Conservation (phyloP, 2,329 filamentous ascomycete genomes). For the Ampelomyces quisqualis region DNA sequence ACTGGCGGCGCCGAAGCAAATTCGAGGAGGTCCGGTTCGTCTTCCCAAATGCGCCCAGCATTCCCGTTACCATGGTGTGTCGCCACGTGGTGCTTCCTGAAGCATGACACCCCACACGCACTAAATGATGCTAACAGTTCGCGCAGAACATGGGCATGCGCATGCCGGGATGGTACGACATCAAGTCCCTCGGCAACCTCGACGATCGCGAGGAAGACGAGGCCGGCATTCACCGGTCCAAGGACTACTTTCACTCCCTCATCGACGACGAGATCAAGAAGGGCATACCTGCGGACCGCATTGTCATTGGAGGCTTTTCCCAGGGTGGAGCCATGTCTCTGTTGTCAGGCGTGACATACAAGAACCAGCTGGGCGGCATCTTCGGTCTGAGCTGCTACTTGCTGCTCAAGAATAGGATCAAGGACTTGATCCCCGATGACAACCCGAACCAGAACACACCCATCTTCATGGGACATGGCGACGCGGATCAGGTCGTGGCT, state of each 20-base stretch:
- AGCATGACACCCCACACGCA: too few relatives aligned
- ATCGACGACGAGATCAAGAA: constrained; percentile 78
- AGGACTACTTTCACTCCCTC: constrained; percentile 74
- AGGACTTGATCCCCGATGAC: constrained; percentile 45
- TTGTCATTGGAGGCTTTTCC: constrained; percentile 82
- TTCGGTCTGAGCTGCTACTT: constrained; percentile 83
- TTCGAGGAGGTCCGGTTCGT: constrained; percentile 92
- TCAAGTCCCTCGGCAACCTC: constrained; percentile 55
- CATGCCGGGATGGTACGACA: constrained; percentile 90
- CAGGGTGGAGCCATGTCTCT: constrained; percentile 87
- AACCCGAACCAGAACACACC: constrained; percentile 72
- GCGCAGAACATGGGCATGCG: constrained; percentile 68
- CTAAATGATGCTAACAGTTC: not conserved
- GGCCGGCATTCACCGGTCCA: constrained; percentile 69
- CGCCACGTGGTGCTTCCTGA: not conserved
- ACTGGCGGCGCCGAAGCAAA: constrained; percentile 76
- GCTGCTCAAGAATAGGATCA: constrained; percentile 66
- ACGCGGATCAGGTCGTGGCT: constrained; percentile 70
- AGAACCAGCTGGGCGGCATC: constrained; percentile 79
- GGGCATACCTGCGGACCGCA: constrained; percentile 78
- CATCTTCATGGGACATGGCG: constrained; percentile 89
- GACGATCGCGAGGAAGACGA: constrained; percentile 61
- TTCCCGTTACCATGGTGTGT: constrained; percentile 79
- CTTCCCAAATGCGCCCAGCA: constrained; percentile 83
- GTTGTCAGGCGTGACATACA: constrained; percentile 73